A percentile compares a stretch with the other conserved stretches of the same genome.
Evolutionary conservation across 1,284 basidiomycete species (phyloP).

Genomic region (Irpex sp.): DNA sequence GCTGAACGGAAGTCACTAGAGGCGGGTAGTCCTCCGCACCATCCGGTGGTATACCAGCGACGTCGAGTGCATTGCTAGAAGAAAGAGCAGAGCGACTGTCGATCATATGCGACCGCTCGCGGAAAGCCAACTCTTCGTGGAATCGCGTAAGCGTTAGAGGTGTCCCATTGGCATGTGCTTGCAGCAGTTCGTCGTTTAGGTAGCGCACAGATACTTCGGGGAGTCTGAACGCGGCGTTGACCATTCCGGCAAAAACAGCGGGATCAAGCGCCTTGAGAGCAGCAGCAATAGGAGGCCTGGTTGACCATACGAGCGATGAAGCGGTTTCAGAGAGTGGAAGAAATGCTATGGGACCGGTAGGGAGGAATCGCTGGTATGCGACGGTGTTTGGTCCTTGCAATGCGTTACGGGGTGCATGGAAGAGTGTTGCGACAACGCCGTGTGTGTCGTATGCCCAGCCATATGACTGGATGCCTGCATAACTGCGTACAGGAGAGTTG

Average conservation of each 20-base stretch:
- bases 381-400: constrained; percentile 67
- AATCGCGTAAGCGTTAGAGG: constrained; percentile 43
- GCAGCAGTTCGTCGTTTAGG: constrained; percentile 60
- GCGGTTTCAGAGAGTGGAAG: constrained; percentile 75
- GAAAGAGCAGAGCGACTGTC: constrained; percentile 58
- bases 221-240: constrained; percentile 90
- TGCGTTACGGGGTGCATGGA: constrained; percentile 55
- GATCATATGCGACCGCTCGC: constrained; percentile 63
- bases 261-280: constrained; percentile 69
- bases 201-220: constrained; percentile 72
- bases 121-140: constrained; percentile 57
- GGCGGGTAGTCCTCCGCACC: constrained; percentile 72
- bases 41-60: constrained; percentile 51
- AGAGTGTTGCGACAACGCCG: constrained; percentile 87
- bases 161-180: constrained; percentile 38
- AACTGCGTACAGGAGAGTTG: constrained; percentile 89
- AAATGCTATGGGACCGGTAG: constrained; percentile 94
- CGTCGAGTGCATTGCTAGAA: constrained; percentile 31
- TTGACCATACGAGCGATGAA: constrained; percentile 96
- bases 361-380: constrained; percentile 93
- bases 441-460: constrained; percentile 92
- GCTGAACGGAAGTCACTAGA: constrained; percentile 65
- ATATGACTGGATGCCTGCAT: constrained; percentile 82
- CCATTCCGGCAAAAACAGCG: constrained; percentile 63
- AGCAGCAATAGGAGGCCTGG: constrained; percentile 71